Conservation (phyloP, 2,329 filamentous ascomycete genomes). For the Exophiala calicioides region DNA sequence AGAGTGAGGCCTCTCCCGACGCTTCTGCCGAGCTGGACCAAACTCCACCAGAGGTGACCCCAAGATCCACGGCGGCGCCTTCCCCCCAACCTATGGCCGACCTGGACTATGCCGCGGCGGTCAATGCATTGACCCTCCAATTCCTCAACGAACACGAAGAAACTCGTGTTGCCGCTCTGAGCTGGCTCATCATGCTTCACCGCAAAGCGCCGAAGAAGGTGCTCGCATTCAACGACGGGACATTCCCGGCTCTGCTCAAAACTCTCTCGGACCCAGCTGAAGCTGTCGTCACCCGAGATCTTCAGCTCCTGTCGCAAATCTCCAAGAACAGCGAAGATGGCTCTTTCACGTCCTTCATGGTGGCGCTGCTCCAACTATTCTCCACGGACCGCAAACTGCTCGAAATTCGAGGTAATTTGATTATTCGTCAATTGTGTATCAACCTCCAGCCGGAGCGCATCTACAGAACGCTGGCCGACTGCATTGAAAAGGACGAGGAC, state of each 20-base stretch:
- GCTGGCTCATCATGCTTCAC: slow-evolving; percentile 97
- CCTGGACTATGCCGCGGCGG: slow-evolving; percentile 93
- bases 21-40: slow-evolving; percentile 15
- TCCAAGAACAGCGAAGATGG: slow-evolving; percentile 95
- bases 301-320: slow-evolving; percentile 92
- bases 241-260: slow-evolving; percentile 92
- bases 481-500: slow-evolving; percentile 95
- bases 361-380: slow-evolving; percentile 91
- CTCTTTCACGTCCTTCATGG: slow-evolving; percentile 98
- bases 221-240: slow-evolving; percentile 93
- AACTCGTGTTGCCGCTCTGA: slow-evolving; percentile 87
- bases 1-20: slow-evolving; percentile 14
- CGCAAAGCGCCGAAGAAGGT: slow-evolving; percentile 91
- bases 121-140: slow-evolving; percentile 86
- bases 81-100: slow-evolving; percentile 55
- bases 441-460: slow-evolving; percentile 93
- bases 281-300: slow-evolving; percentile 89
- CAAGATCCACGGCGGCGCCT: slow-evolving; percentile 48
- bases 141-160: slow-evolving; percentile 97
- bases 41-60: slow-evolving; percentile 34
- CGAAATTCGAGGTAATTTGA: slow-evolving; percentile 90
- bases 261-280: slow-evolving; percentile 94
- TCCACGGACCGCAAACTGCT: slow-evolving; percentile 88
- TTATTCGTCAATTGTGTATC: slow-evolving; percentile 91
- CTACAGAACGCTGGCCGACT: slow-evolving; percentile 92